These are phyloP conservation scores for Arxiozyma slooffiae DNA, from an alignment of 1,139 yeast genomes.

Conservation along the genomic window DNA sequence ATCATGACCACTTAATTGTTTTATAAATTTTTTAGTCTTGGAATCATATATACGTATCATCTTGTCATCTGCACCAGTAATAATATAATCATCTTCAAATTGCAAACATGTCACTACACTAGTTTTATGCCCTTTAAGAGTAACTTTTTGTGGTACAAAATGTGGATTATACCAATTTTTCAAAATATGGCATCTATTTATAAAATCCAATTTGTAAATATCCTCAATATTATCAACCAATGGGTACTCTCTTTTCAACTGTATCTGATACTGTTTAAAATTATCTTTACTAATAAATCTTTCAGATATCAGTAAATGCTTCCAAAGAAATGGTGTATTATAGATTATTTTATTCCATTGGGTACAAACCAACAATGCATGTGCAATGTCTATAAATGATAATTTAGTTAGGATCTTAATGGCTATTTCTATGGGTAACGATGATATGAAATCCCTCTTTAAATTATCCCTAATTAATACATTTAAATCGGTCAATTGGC, in stretches of 20 bases:
- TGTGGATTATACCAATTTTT: conserved; percentile 76
- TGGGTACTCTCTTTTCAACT: conserved; percentile 12
- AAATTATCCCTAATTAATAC: conserved; percentile 51
- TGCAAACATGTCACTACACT: conserved; percentile 90
- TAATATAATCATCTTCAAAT: conserved; percentile 81
- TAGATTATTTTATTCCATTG: conserved; percentile 61
- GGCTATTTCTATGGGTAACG: conserved; percentile 71
- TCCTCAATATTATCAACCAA: conserved; percentile 19
- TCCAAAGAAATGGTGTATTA: conserved; percentile 53
- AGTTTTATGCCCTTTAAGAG: conserved; percentile 65
- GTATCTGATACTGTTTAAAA: conserved; percentile 14
- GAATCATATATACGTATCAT: conserved; percentile 76
- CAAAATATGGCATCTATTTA: conserved; percentile 50
- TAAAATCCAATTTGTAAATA: conserved; percentile 28
- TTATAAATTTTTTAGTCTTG: conserved; percentile 55
- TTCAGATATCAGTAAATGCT: conserved; percentile 44
- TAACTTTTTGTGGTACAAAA: conserved; percentile 58
- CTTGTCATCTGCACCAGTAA: conserved; percentile 87
- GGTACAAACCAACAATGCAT: conserved; percentile 55
- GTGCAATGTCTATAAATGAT: conserved; percentile 54
- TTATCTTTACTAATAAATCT: conserved; percentile 36
- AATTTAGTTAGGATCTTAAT: conserved; percentile 56
- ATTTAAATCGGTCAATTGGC: conserved; percentile 58
- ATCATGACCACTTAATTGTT: conserved; percentile 75
- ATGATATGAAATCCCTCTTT: conserved; percentile 60